Evolutionary conservation across 129 eudicot genomes (phyloP).

Genomic region (Flaveria sonorensis): DNA sequence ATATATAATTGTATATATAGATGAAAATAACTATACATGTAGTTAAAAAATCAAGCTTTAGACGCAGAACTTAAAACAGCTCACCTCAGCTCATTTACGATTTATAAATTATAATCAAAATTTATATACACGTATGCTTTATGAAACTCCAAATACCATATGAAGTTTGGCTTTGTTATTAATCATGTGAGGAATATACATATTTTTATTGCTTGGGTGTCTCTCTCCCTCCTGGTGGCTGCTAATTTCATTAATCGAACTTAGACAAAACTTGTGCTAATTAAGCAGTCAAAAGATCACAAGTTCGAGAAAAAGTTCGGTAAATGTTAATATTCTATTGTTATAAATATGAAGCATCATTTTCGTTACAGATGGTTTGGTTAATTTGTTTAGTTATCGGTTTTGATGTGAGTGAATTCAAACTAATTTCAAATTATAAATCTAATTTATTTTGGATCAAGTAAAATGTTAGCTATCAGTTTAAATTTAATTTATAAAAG

Average conservation of each 20-base stretch:
- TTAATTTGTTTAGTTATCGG: too few relatives aligned
- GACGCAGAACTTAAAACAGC: too few relatives aligned
- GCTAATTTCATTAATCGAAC: slow-evolving; percentile 26
- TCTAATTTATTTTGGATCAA: too few relatives aligned
- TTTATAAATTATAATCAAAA: too few relatives aligned
- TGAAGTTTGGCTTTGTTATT: not conserved
- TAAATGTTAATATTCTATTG: not conserved
- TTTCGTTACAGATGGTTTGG: not conserved
- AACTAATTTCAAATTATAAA: too few relatives aligned
- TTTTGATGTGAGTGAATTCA: too few relatives aligned
- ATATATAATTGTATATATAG: too few relatives aligned
- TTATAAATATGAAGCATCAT: not conserved
- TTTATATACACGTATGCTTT: not conserved
- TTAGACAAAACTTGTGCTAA: slow-evolving; percentile 17
- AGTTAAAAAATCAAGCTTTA: too few relatives aligned
- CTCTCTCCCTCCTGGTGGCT: slow-evolving; percentile 18
- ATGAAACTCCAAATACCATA: not conserved
- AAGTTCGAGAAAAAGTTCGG: not conserved
- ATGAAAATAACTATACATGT: too few relatives aligned
- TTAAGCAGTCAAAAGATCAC: slow-evolving; percentile 23
- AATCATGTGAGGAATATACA: not conserved
- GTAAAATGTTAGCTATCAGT: too few relatives aligned
- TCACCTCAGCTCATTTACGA: too few relatives aligned
- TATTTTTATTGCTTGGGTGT: not conserved
- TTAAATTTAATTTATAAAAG: too few relatives aligned